These are phyloP conservation scores for Narthecium ossifragum DNA, from an alignment of 106 monocot species.

Conservation along the genomic window DNA sequence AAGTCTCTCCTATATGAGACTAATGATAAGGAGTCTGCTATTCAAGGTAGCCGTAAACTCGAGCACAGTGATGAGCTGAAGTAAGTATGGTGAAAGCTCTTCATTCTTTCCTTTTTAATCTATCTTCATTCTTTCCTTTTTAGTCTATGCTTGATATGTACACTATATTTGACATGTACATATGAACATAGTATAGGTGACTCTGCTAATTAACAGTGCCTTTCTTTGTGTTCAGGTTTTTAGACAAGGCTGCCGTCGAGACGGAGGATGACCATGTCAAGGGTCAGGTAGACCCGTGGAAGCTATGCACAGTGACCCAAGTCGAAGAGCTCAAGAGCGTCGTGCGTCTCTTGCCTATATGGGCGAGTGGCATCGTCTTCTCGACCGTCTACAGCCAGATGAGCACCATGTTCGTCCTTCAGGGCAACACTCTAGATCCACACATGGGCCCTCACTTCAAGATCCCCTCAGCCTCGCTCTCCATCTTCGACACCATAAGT, in stretches of 20 bases:
- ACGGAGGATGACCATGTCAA: constrained; percentile 23
- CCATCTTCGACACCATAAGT: constrained; percentile 72
- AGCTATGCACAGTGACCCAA: constrained; percentile 69
- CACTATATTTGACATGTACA: too few relatives aligned
- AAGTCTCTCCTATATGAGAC: constrained; percentile 25
- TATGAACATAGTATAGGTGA: too few relatives aligned
- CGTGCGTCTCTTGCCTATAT: constrained; percentile 48
- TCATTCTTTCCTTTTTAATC: too few relatives aligned
- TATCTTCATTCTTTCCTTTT: too few relatives aligned
- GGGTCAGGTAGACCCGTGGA: constrained; percentile 43
- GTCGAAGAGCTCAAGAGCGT: constrained; percentile 71
- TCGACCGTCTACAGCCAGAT: constrained; percentile 70
- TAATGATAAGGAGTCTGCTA: constrained; percentile 36
- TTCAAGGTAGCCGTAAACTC: constrained; percentile 43
- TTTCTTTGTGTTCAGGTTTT: constrained; percentile 29
- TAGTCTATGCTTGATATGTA: too few relatives aligned
- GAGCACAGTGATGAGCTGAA: constrained; percentile 39
- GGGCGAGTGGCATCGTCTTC: constrained; percentile 81
- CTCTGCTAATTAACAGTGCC: too few relatives aligned
- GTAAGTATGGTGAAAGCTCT: too few relatives aligned
- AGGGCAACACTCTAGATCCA: constrained; percentile 67
- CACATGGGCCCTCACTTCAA: constrained; percentile 58
- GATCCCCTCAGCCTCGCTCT: constrained; percentile 72
- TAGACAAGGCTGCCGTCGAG: constrained; percentile 67
- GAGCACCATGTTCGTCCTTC: constrained; percentile 82